Base-by-base conservation (phyloP, 2,329 filamentous ascomycete genomes). In the Colletotrichum euphorbiae region DNA sequence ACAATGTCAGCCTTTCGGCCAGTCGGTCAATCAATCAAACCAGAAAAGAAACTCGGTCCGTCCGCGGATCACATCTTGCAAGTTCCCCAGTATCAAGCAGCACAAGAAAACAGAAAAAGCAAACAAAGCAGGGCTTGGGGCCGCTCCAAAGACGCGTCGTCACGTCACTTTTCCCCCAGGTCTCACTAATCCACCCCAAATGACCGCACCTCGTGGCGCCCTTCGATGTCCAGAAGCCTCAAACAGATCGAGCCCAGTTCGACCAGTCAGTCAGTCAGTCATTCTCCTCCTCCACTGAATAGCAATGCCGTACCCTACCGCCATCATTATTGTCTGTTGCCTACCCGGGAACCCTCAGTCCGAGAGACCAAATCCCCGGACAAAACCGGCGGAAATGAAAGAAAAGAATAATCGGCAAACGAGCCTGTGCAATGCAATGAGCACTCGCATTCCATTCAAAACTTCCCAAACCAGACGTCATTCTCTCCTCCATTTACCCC, bases 31-130 rank as follows among this genome's bases (percentile, higher is more conserved):
- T 12, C 36, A 13, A 12, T 12, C 36, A 6, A 12, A 38, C 4
- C 13, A 38, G 11, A 36, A 13, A 38, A 38, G 13, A 38, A 13
- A 38, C 36, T 38, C 36, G 57, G 57, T 45, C 57, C 50, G 24
- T 38, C 58, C 50, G 42, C 42, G 58, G 63, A 67, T 56, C 50
- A 24, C 33, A 3, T 1, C 19, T 31, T 51, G 54, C 55, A 19
- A 43, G 38, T 52, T n/a, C 62, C 56, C 56, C 19, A 17, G 24
- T 19, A 54, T 38, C 9, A 28, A 51, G 11, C 21, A 6, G 7
- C 6, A 28, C 13, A 9, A 15, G 13, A 60, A 59, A 24, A n/a
- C n/a, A n/a, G n/a, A n/a, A 4, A 24, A 60, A 60, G 57, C 46
- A 60, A 60, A n/a, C 57, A 60, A 51, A 60, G 17, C 3, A 40